Percentiles rank a stretch among this genome's conserved stretches.
Evolutionary conservation across 2,329 filamentous ascomycete genomes (phyloP).

Genomic region (Penicillium sp.): DNA sequence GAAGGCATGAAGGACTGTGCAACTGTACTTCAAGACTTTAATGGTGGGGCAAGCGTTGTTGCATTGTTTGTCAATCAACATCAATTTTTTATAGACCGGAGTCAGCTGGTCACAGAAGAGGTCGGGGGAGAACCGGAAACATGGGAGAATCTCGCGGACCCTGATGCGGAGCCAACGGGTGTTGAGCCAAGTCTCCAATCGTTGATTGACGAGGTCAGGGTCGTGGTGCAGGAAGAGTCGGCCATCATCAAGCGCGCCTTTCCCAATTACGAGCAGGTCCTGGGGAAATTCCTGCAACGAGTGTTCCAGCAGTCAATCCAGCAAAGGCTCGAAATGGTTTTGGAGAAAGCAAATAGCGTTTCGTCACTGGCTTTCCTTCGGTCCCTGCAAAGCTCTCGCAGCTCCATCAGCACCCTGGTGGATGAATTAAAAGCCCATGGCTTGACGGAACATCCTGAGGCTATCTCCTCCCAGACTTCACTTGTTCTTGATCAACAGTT

Average conservation of each 20-base stretch:
- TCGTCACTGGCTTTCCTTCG: constrained; percentile 91
- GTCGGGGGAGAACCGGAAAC: constrained; percentile 65
- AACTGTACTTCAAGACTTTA: constrained; percentile 92
- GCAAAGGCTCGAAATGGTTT: constrained; percentile 90
- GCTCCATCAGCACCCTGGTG: constrained; percentile 83
- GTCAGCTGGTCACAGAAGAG: constrained; percentile 88
- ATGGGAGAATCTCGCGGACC: constrained; percentile 93
- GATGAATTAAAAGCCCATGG: constrained; percentile 95
- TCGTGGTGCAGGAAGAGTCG: constrained; percentile 96
- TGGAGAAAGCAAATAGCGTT: constrained; percentile 90
- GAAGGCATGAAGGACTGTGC: constrained; percentile 98
- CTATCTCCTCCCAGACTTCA: constrained; percentile 83
- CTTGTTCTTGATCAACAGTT: constrained; percentile 70
- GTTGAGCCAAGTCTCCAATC: constrained; percentile 93
- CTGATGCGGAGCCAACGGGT: constrained; percentile 86
- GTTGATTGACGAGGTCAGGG: constrained; percentile 88
- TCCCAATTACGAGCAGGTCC: constrained; percentile 91
- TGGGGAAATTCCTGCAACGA: constrained; percentile 90
- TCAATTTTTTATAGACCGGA: constrained; percentile 97
- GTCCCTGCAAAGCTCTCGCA: constrained; percentile 86
- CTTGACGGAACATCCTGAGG: constrained; percentile 91
- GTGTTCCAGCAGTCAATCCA: constrained; percentile 99
- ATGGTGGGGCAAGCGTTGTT: constrained; percentile 92
- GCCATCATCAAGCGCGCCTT: constrained; percentile 96
- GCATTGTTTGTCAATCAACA: constrained; percentile 98